These are phyloP conservation scores for Potentilla sterilis DNA, from an alignment of 306 rosid species.

Conservation along the genomic window DNA sequence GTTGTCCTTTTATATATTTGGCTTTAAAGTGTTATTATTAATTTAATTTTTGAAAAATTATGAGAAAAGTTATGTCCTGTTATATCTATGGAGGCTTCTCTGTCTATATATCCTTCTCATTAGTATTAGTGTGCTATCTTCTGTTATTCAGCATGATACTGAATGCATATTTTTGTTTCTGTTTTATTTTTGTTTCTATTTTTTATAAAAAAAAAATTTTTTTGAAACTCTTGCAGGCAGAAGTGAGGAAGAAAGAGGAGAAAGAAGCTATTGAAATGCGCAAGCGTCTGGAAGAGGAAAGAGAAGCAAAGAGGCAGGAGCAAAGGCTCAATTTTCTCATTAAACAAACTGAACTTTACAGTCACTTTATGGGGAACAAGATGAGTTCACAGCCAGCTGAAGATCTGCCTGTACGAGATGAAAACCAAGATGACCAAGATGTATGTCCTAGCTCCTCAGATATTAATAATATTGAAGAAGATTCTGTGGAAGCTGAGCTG, in stretches of 20 bases:
- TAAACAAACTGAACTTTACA: slow-evolving; percentile 95
- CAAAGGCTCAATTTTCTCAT: slow-evolving; percentile 97
- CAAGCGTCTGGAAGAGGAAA: slow-evolving; percentile 92
- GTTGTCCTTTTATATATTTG: not conserved
- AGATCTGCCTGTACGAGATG: slow-evolving; percentile 50
- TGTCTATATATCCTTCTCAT: not conserved
- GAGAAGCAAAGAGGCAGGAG: slow-evolving; percentile 99
- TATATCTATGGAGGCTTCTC: not conserved
- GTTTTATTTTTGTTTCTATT: slow-evolving; percentile 19
- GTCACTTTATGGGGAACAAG: slow-evolving; percentile 99
- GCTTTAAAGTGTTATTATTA: not conserved
- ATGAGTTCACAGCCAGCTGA: slow-evolving; percentile 68
- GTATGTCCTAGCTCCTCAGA: slow-evolving; percentile 40
- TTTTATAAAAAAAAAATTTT: no score
- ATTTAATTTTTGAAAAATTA: not conserved
- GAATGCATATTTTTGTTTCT: not conserved
- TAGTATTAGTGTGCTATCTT: not conserved
- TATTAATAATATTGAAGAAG: slow-evolving; percentile 54
- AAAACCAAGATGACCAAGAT: slow-evolving; percentile 49
- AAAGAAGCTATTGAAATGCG: slow-evolving; percentile 96
- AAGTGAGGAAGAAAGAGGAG: slow-evolving; percentile 91
- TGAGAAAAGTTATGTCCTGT: slow-evolving; percentile 2
- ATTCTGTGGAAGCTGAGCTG: slow-evolving; percentile 86
- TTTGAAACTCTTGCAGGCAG: slow-evolving; percentile 53
- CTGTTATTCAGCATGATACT: not conserved